A percentile compares a stretch with the other conserved stretches of the same genome.
These are phyloP conservation scores for Penicillium hordei DNA, from an alignment of 2,329 filamentous ascomycete genomes.

Conservation along the genomic window DNA sequence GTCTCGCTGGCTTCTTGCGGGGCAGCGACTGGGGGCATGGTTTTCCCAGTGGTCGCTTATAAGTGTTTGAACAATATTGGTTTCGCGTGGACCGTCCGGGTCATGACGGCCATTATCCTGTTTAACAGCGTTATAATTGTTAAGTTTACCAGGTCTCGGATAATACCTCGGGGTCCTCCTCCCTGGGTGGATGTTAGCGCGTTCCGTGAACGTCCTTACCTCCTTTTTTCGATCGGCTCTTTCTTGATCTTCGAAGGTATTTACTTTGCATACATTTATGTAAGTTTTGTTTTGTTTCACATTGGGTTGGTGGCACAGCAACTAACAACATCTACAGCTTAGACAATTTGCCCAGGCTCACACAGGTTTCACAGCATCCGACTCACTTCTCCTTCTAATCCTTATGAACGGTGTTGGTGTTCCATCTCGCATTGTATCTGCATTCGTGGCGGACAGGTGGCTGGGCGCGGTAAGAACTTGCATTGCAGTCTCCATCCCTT, in stretches of 20 bases:
- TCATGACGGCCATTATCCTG: slow-evolving; percentile 50
- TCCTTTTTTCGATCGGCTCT: slow-evolving; percentile 10
- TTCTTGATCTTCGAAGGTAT: slow-evolving; percentile 13
- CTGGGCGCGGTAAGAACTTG: slow-evolving; percentile 9
- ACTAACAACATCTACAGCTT: neutral
- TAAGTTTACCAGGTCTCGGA: slow-evolving; percentile 41
- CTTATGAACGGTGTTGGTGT: slow-evolving; percentile 10
- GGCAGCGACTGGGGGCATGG: slow-evolving; percentile 42
- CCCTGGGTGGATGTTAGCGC: slow-evolving; percentile 57
- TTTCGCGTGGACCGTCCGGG: slow-evolving; percentile 50
- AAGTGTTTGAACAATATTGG: slow-evolving; percentile 43
- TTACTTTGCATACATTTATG: slow-evolving; percentile 14
- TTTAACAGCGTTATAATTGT: slow-evolving; percentile 32
- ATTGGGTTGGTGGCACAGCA: neutral
- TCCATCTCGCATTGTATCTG: slow-evolving; percentile 7
- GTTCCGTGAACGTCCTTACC: slow-evolving; percentile 28
- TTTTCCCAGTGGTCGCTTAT: slow-evolving; percentile 48
- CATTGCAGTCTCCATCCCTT: slow-evolving; percentile 13
- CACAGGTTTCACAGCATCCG: neutral
- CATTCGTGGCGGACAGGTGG: slow-evolving; percentile 11
- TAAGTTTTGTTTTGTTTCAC: neutral
- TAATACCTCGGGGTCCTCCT: slow-evolving; percentile 51
- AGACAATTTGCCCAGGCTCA: slow-evolving; percentile 8
- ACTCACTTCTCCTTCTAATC: slow-evolving; percentile 7
- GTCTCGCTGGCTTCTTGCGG: slow-evolving; percentile 41